phyloP scores from a whole-genome alignment of 2,329 filamentous ascomycete genomes.

The Xylaria sp. region DNA sequence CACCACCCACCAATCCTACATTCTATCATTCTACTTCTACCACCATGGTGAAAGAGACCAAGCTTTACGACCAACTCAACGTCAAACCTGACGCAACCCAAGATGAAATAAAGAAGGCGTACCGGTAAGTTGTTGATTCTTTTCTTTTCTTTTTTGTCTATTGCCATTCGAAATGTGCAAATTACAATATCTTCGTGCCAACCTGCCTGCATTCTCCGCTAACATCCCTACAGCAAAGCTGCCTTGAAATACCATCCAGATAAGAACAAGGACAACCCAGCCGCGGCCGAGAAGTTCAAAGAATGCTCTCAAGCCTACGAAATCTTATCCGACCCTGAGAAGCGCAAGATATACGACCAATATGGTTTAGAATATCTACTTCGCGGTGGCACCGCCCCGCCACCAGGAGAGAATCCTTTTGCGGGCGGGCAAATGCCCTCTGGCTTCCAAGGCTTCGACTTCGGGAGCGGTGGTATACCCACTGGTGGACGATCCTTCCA shows the following conservation, averaged over 20 bases:
- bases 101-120: conserved; percentile 97
- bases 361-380: conserved; percentile 93
- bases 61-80: conserved; percentile 87
- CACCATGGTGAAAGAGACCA: conserved; percentile 89
- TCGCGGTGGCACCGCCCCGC: conserved; percentile 74
- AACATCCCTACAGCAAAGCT: conserved; percentile 68
- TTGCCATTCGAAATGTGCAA: no score
- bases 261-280: conserved; percentile 93
- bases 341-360: conserved; percentile 93
- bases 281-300: conserved; percentile 93
- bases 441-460: conserved; percentile 27
- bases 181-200: not conserved
- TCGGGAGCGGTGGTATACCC: conserved; percentile 51
- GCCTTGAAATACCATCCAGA: conserved; percentile 94
- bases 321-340: conserved; percentile 95
- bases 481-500: conserved; percentile 62
- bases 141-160: no score
- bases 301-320: conserved; percentile 98
- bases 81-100: conserved; percentile 81
- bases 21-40: conserved; percentile 40
- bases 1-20: not conserved
- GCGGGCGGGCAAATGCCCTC: conserved; percentile 50
- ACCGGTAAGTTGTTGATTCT: conserved; percentile 65
- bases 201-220: conserved; percentile 36
- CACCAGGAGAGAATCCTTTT: conserved; percentile 68